Base-by-base conservation (phyloP, 2,329 filamentous ascomycete genomes). In the Ambrosiella xylebori region DNA sequence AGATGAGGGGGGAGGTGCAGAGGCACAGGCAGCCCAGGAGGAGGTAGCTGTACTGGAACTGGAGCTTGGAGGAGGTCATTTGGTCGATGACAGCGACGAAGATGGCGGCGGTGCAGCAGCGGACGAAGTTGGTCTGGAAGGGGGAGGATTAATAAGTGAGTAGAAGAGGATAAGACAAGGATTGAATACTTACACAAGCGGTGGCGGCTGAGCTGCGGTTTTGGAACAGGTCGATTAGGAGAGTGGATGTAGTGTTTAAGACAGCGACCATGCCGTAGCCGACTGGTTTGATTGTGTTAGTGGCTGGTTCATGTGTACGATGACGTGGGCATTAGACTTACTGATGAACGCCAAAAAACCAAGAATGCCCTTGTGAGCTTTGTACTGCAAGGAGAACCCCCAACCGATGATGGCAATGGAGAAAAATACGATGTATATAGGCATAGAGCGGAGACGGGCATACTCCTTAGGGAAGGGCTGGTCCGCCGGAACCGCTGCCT, bases 141-240 rank as follows among this genome's bases (percentile, higher is more conserved):
- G n/a, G 11, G 40, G 11, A 12, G n/a, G 37, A 11, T 8, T 19
- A 15, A 3, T 7, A 5, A 58, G 45, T 60, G 47, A 13, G 19
- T 60, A 41, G 12, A 39, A 0, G 7, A 8, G 0, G 1, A 5
- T 15, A 8, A 47, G 13, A 12, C 7, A 5, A 15, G 9, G 1
- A 7, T 13, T 37, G 63, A 58, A 59, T 65, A 64, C 40, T 41
- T 41, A 41, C 40, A 37, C 65, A 68, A 0, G 66, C 66, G 1
- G 64, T 68, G 1, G 64, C 66, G 1, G 63, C 62, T 1, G 66
- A 68, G 57, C 66, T 68, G 12, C 63, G 63, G 1, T 61, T 59
- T 44, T 67, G 63, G 4, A 68, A 11, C 4, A 68, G 64, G 38
- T 68, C 66, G 52, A 68, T 66, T 63, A 67, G 65, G 13, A 68